A percentile compares a stretch with the other conserved stretches of the same genome.
phyloP scores from a whole-genome alignment of 192 early-diverging fungal genomes.

The Coemansia sp. region DNA sequence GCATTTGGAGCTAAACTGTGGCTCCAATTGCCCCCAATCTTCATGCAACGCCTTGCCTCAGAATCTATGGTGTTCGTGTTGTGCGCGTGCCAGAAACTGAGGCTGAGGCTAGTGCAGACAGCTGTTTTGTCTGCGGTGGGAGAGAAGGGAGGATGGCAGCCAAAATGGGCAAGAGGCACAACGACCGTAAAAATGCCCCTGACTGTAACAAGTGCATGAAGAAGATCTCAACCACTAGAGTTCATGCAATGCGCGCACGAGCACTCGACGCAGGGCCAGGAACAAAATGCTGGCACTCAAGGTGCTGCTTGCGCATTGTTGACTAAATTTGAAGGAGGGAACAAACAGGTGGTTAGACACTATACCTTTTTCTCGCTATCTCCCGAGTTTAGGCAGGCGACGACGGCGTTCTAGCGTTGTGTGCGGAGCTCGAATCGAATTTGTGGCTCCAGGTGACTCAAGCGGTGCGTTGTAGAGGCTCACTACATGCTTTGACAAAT shows the following conservation, averaged over 20 bases:
- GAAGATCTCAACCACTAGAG: neutral
- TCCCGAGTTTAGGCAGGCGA: neutral
- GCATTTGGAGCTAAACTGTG: neutral
- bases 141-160: neutral
- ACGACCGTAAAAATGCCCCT: neutral
- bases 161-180: neutral
- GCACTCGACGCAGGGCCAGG: constrained; percentile 13
- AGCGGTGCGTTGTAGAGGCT: neutral
- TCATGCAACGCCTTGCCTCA: constrained; percentile 4
- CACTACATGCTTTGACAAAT: constrained; percentile 2
- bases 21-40: constrained; percentile 1
- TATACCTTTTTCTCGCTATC: constrained; percentile 13
- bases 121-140: neutral
- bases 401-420: neutral
- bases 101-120: constrained; percentile 5
- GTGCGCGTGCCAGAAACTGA: constrained; percentile 2
- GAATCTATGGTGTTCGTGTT: neutral
- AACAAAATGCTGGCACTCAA: constrained; percentile 6
- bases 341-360: constrained; percentile 2
- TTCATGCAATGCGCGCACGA: constrained; percentile 10
- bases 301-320: constrained; percentile 3
- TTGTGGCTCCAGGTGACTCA: constrained; percentile 1
- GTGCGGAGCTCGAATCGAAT: neutral
- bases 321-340: neutral
- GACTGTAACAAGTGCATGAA: neutral